Evolutionary conservation across 2,329 filamentous ascomycete genomes (phyloP).

Genomic region (Botrytis byssoidea): DNA sequence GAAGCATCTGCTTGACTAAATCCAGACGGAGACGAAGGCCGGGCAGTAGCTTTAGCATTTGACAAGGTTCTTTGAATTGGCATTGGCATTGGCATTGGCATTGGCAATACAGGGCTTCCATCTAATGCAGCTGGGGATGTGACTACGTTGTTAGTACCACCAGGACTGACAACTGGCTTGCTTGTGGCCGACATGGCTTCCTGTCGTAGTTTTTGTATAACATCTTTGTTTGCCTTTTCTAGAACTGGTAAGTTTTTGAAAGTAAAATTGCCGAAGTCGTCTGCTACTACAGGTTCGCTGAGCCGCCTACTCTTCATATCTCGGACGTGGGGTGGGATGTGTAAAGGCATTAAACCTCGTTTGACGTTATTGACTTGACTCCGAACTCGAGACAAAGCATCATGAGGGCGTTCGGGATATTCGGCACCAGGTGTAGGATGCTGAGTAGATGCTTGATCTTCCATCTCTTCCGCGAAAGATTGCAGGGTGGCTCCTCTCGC

Average conservation of each 20-base stretch:
- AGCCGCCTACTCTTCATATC: constrained; percentile 84
- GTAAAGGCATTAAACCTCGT: constrained; percentile 87
- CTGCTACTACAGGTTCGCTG: constrained; percentile 82
- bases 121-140: constrained; percentile 71
- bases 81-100: constrained; percentile 67
- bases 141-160: constrained; percentile 19
- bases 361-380: constrained; percentile 86
- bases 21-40: constrained; percentile 83
- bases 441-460: constrained; percentile 81
- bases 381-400: constrained; percentile 85
- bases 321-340: constrained; percentile 93
- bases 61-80: constrained; percentile 80
- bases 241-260: constrained; percentile 97
- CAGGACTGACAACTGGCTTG: constrained; percentile 44
- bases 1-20: constrained; percentile 80
- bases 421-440: constrained; percentile 67
- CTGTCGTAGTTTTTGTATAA: constrained; percentile 91
- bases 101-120: constrained; percentile 78
- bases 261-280: constrained; percentile 94
- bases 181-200: constrained; percentile 74
- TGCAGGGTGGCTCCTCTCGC: constrained; percentile 86
- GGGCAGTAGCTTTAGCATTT: constrained; percentile 71
- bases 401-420: constrained; percentile 87
- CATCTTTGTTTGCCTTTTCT: constrained; percentile 98
- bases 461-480: constrained; percentile 89